A percentile compares a stretch with the other conserved stretches of the same genome.
These are phyloP conservation scores for Rhododendron vialii DNA, from an alignment of 148 eudicot species.

Conservation along the genomic window DNA sequence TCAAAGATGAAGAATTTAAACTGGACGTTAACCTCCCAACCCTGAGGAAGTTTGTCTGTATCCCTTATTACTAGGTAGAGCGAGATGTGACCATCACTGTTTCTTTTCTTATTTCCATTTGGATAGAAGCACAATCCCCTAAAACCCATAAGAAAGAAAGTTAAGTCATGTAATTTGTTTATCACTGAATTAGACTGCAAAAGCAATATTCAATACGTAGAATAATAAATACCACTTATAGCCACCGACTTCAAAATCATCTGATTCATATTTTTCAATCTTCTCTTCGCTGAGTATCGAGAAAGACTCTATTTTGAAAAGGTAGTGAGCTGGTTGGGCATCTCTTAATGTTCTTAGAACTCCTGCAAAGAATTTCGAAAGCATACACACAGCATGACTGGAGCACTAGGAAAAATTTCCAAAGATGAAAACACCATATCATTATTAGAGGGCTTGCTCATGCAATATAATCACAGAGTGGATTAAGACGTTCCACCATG, in stretches of 20 bases:
- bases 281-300: neutral
- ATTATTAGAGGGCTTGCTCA: neutral
- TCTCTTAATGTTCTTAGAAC: conserved; percentile 8
- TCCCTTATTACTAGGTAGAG: too few relatives aligned
- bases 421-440: neutral
- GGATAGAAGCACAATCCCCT: too few relatives aligned
- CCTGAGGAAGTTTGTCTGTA: too few relatives aligned
- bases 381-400: neutral
- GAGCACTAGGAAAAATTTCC: neutral
- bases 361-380: neutral
- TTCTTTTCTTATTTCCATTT: too few relatives aligned
- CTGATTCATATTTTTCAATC: conserved; percentile 6
- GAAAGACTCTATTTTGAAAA: conserved; percentile 4
- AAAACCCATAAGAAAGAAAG: too few relatives aligned
- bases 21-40: too few relatives aligned
- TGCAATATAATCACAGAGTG: neutral
- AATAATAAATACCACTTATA: conserved; percentile 5
- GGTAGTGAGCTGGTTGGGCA: conserved; percentile 7
- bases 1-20: too few relatives aligned
- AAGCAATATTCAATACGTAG: too few relatives aligned
- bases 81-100: too few relatives aligned
- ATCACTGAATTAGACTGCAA: too few relatives aligned
- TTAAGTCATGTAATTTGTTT: too few relatives aligned
- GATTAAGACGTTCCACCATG: neutral
- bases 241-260: conserved; percentile 15